phyloP scores from a whole-genome alignment of 805 yeast species.

The Candida loeiensis region DNA sequence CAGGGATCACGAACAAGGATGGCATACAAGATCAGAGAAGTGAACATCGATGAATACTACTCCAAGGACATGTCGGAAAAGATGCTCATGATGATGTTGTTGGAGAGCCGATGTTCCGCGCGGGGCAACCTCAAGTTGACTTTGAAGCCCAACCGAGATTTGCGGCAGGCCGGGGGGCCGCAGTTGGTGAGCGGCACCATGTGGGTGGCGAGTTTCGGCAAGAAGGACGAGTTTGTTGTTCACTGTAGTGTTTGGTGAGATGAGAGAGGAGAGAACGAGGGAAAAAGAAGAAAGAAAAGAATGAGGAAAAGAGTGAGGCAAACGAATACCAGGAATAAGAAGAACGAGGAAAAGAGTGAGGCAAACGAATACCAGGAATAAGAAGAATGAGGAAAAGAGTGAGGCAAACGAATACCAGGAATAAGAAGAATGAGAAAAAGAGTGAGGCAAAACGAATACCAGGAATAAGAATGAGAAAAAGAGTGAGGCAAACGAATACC shows the following conservation, averaged over 20 bases:
- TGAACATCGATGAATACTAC: slow-evolving; percentile 10
- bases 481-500: no score
- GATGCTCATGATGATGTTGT: slow-evolving; percentile 7
- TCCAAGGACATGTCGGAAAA: slow-evolving; percentile 7
- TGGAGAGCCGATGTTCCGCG: slow-evolving; percentile 5
- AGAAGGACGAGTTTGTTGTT: slow-evolving; percentile 8
- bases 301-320: no score
- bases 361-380: no score
- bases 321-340: no score
- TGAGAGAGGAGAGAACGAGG: neutral
- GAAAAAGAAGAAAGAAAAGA: no score
- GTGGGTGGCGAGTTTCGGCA: slow-evolving; percentile 8
- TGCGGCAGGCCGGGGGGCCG: slow-evolving; percentile 8
- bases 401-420: no score
- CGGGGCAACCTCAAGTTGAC: slow-evolving; percentile 9
- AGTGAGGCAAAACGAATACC: no score
- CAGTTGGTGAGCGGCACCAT: slow-evolving; percentile 8
- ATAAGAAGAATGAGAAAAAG: no score
- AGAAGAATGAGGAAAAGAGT: no score
- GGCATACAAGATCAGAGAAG: slow-evolving; percentile 10
- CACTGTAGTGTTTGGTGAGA: slow-evolving; percentile 8
- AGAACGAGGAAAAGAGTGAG: no score
- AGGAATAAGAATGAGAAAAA: no score
- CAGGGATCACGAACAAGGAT: neutral
- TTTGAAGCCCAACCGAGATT: slow-evolving; percentile 6